A percentile compares a stretch with the other conserved stretches of the same genome.
phyloP scores from a whole-genome alignment of 2,329 filamentous ascomycete species.

The Colletotrichum noveboracense region DNA sequence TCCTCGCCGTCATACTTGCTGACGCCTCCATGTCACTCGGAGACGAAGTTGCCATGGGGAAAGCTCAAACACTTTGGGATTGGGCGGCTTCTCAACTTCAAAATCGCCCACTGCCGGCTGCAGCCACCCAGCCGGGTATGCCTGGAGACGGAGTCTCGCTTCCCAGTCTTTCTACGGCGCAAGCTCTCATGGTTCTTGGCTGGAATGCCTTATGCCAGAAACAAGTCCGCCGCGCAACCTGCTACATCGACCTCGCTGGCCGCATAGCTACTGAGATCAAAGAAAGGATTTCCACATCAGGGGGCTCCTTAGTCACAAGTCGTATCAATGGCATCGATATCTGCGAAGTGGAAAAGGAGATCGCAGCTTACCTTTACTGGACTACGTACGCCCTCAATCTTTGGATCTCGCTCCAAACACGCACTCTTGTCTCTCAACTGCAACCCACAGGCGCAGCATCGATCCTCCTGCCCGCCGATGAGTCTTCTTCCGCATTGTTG shows the following conservation, averaged over 20 bases:
- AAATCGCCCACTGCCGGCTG: not conserved
- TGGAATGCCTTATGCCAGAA: not conserved
- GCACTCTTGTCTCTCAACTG: not conserved
- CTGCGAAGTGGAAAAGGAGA: slow-evolving; percentile 42
- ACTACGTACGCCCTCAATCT: slow-evolving; percentile 41
- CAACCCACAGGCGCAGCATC: not conserved
- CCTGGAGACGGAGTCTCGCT: not conserved
- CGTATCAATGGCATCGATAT: slow-evolving; percentile 47
- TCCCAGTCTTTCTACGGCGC: not conserved
- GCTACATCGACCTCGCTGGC: not conserved
- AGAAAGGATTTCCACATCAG: not conserved
- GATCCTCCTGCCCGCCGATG: not conserved
- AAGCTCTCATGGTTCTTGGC: not conserved
- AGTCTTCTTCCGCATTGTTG: not conserved
- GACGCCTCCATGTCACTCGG: not conserved
- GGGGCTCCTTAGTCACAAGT: slow-evolving; percentile 26
- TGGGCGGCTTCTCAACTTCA: not conserved
- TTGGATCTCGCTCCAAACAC: slow-evolving; percentile 42
- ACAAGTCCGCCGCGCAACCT: not conserved
- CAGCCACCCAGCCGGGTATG: not conserved
- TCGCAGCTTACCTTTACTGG: slow-evolving; percentile 44
- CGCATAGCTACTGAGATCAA: not conserved
- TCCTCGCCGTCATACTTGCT: not conserved
- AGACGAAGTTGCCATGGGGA: not conserved
- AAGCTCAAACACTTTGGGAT: not conserved